Evolutionary conservation across 768 basidiomycete genomes (phyloP), one percentile per base, ranked within the genome.

Genomic region (Pleurotus platypus): DNA sequence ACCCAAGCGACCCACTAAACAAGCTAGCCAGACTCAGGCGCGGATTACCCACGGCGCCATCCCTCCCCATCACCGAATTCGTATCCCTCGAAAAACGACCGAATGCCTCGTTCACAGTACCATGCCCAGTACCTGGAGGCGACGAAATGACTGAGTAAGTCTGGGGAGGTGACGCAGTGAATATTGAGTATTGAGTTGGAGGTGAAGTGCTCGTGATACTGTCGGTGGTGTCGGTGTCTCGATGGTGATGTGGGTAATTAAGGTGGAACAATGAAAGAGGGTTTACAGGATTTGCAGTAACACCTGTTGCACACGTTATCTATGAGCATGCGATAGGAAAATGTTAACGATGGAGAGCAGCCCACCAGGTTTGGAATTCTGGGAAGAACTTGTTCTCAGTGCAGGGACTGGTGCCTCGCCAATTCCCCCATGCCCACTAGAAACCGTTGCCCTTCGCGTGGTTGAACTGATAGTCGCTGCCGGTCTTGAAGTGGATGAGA

Each of bases 361-460:
- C 27, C 8, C 42, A 54, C 51, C 51, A 40, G 51, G 18, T 30
- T 54, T 54, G 37, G 43, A 11, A n/a, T 48, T 20, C 43, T 45
- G 43, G 43, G n/a, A 16, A n/a, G 43, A 45, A 26, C n/a, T 49
- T 60, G 67, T 65, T 56, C 67, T 72, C 5, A 60, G 65, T 35
- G 60, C 73, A 9, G 71, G 81, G 48, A 69, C 69, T 3, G 89
- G 90, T 0, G 85, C 81, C 59, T 87, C 85, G 26, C 88, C 88
- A 18, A 90, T 78, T 22, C 84, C 87, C 27, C 84, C 86, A 4
- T 77, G 79, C 0, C 59, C 63, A 24, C 70, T 69, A 5, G 76
- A 70, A 49, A 72, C 63, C 1, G 72, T 72, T 5, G 78, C 72
- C 22, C 74, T 72, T 15, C 71, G 69, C 6, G 64, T 22, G n/a